Evolutionary conservation across 371 early-diverging fungal genomes (phyloP), one percentile per base, ranked within the genome.

Genomic region (Catenaria anguillulae): DNA sequence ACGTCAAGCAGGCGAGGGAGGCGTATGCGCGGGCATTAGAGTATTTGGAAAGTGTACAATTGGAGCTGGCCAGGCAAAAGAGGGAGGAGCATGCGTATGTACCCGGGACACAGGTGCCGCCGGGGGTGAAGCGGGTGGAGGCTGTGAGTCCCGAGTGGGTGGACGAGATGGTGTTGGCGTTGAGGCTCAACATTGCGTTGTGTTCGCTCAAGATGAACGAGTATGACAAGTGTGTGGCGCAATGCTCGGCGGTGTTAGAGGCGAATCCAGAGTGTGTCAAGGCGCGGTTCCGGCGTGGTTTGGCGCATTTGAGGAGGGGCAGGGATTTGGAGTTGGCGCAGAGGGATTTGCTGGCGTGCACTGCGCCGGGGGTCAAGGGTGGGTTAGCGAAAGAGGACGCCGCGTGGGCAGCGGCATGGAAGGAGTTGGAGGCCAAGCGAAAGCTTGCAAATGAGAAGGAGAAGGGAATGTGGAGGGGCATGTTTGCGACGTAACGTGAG

Each of bases 271-370:
- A 21, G 15, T 21, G 58, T 26, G 12, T 29, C 26, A 61, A 61
- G 42, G 61, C 61, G n/a, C 24, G 60, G 42, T 61, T 35, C 31
- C 43, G 61, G 17, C 61, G 61, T 3, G 61, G 17, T 29, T n/a
- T 54, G 4, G 33, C 61, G 23, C 40, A 52, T 15, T 8, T 61
- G 31, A 26, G 54, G 3, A 13, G n/a, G 8, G 61, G 61, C 24
- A 23, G 61, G 17, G 61, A 61, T n/a, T 61, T 61, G 26, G 61
- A 61, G 24, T 12, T 52, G 60, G 61, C 61, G 13, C 15, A 33
- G 33, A 12, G 15, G 12, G 61, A 61, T 61, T 21, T 61, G 10
- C 4, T 21, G 36, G 24, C 56, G 23, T 17, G 60, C 0, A 10
- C 24, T 8, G 29, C 4, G 36, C 8, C 23, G 4, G 60, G 56